Evolutionary conservation across 768 basidiomycete genomes (phyloP).

Genomic region (Tricholoma bakamatsutake): DNA sequence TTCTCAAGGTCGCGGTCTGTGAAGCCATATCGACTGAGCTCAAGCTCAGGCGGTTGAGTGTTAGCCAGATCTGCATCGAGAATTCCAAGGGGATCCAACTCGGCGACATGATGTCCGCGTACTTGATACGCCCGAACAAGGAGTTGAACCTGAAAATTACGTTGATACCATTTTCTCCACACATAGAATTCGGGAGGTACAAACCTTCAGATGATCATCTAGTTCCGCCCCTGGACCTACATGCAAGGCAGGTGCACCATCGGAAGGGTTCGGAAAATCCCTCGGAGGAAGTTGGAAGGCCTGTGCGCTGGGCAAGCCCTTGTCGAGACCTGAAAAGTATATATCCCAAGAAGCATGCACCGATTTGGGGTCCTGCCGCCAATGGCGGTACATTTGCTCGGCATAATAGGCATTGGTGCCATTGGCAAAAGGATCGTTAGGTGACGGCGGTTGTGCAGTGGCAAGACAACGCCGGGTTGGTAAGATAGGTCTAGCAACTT

Average conservation of each 20-base stretch:
- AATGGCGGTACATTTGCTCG: conserved; percentile 93
- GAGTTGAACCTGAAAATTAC: conserved; percentile 73
- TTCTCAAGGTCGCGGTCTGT: conserved; percentile 91
- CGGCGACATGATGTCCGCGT: conserved; percentile 93
- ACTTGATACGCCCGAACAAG: conserved; percentile 99
- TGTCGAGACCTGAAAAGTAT: conserved; percentile 92
- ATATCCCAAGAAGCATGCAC: conserved; percentile 94
- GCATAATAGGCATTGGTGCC: conserved; percentile 95
- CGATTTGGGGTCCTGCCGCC: conserved; percentile 84
- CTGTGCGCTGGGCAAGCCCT: conserved; percentile 69
- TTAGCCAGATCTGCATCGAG: conserved; percentile 82
- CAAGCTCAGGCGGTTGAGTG: conserved; percentile 80
- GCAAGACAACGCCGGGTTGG: conserved; percentile 33
- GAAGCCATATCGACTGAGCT: conserved; percentile 92
- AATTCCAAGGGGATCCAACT: conserved; percentile 94
- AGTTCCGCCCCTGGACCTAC: conserved; percentile 69
- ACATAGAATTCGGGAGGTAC: conserved; percentile 9
- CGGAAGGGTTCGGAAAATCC: conserved; percentile 63
- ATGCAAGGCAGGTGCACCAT: conserved; percentile 75
- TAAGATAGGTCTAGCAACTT: conserved; percentile 8
- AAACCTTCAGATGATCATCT: conserved; percentile 91
- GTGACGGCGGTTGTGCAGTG: conserved; percentile 50
- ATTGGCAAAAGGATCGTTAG: conserved; percentile 86
- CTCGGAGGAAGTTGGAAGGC: conserved; percentile 85
- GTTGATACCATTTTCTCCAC: conserved; percentile 1